Conservation (phyloP, 371 early-diverging fungal species). For the Gilbertella persicaria region DNA sequence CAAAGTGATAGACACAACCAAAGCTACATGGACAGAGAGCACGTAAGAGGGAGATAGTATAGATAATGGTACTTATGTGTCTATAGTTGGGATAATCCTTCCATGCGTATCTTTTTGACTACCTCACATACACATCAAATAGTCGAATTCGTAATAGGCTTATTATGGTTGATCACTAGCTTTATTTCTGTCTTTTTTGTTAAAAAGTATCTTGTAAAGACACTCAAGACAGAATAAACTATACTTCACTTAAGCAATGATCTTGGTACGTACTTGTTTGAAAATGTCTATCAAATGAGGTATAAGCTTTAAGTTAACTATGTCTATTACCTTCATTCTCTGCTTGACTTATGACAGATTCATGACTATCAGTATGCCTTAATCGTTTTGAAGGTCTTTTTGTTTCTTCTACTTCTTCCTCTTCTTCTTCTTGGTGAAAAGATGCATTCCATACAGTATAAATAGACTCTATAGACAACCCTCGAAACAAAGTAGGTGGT, state of each 20-base stretch:
- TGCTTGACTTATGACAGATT: neutral
- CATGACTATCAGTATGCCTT: neutral
- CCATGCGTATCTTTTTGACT: slow-evolving; percentile 59
- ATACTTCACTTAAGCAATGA: neutral
- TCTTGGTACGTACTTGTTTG: slow-evolving; percentile 14
- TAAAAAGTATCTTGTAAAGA: slow-evolving; percentile 41
- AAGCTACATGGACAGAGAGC: slow-evolving; percentile 74
- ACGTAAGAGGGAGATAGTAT: slow-evolving; percentile 48
- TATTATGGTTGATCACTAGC: slow-evolving; percentile 46
- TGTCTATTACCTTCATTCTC: neutral
- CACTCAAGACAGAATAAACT: slow-evolving; percentile 41
- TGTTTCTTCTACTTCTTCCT: neutral
- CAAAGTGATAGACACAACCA: slow-evolving; percentile 61
- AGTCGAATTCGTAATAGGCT: slow-evolving; percentile 64
- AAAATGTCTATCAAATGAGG: slow-evolving; percentile 6
- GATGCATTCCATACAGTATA: slow-evolving; percentile 15
- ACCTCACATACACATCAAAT: slow-evolving; percentile 58
- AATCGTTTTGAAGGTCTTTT: neutral
- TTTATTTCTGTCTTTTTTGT: slow-evolving; percentile 35
- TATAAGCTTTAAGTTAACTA: neutral
- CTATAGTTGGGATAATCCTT: slow-evolving; percentile 54
- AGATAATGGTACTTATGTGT: neutral
- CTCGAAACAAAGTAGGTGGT: slow-evolving; percentile 1
- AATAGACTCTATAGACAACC: slow-evolving; percentile 22
- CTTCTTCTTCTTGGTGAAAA: neutral